Conservation (phyloP, 768 basidiomycete genomes). For the Hypholoma sublateritium region DNA sequence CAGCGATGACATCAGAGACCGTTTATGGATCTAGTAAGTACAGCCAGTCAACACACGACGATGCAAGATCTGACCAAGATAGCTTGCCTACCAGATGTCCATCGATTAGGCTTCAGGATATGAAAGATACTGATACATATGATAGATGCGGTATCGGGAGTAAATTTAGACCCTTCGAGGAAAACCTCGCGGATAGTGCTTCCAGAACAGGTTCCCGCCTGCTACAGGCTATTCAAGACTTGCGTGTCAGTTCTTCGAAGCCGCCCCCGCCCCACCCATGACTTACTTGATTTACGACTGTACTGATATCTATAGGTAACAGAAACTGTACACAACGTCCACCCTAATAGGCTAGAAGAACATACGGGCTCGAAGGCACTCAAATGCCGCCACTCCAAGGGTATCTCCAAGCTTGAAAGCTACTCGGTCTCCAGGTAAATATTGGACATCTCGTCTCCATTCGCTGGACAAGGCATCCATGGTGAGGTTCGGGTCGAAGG, state of each 20-base stretch:
- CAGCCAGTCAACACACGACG: neutral
- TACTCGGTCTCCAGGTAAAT: conserved; percentile 28
- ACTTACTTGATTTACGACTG: conserved; percentile 23
- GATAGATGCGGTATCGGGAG: neutral
- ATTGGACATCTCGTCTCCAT: conserved; percentile 25
- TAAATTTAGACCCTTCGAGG: conserved; percentile 16
- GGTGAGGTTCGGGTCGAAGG: neutral
- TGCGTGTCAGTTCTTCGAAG: neutral
- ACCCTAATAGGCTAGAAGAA: conserved; percentile 6
- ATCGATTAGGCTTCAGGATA: conserved; percentile 1
- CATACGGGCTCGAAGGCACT: conserved; percentile 28
- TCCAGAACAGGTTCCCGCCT: conserved; percentile 27
- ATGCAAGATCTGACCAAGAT: neutral
- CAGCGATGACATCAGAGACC: neutral
- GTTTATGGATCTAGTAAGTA: neutral
- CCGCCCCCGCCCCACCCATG: neutral
- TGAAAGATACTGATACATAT: conserved; percentile 5
- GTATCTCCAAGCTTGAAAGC: conserved; percentile 31
- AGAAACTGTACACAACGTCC: neutral
- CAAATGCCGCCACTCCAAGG: conserved; percentile 31
- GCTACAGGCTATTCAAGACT: conserved; percentile 22
- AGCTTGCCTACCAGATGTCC: neutral
- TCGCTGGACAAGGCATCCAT: conserved; percentile 34
- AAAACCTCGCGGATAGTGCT: conserved; percentile 31
- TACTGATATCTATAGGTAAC: conserved; percentile 23